A percentile compares a stretch with the other conserved stretches of the same genome.
Conservation (phyloP, 768 basidiomycete genomes). For the Hygrocybe punicea region DNA sequence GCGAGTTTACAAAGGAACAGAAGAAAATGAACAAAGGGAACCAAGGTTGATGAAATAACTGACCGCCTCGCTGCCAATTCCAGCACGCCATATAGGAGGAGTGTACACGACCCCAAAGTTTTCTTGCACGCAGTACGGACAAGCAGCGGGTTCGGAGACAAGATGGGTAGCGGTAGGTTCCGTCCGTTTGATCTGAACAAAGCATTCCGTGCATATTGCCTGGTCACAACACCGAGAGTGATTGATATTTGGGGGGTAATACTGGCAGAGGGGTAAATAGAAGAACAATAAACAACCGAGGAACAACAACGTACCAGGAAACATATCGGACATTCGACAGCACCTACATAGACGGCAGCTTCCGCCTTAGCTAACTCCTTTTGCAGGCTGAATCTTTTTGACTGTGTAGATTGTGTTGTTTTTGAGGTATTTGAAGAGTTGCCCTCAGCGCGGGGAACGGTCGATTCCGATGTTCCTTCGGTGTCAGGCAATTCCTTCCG, state of each 20-base stretch:
- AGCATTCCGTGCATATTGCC: constrained; percentile 97
- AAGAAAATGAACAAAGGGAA: constrained; percentile 5
- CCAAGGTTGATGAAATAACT: constrained; percentile 38
- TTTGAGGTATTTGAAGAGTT: constrained; percentile 3
- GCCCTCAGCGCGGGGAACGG: constrained; percentile 27
- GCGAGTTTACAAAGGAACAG: constrained; percentile 6
- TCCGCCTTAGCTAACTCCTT: constrained; percentile 75
- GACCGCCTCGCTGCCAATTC: constrained; percentile 66
- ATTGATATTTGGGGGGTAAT: constrained; percentile 96
- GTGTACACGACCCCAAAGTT: constrained; percentile 93
- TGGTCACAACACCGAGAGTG: constrained; percentile 98
- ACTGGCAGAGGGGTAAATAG: constrained; percentile 51
- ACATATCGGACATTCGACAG: constrained; percentile 96
- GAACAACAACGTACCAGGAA: constrained; percentile 69
- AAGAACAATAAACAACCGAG: constrained; percentile 18
- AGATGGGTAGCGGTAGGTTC: constrained; percentile 95
- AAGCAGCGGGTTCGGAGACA: constrained; percentile 94
- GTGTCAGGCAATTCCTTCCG: constrained; percentile 64
- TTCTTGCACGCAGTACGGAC: constrained; percentile 96
- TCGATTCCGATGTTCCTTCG: constrained; percentile 32
- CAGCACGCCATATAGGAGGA: constrained; percentile 76
- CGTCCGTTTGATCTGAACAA: constrained; percentile 95
- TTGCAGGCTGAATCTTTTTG: constrained; percentile 51
- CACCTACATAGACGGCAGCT: constrained; percentile 76
- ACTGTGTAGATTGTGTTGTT: constrained; percentile 39